Base-by-base conservation (phyloP, 306 rosid species). In the Dalbergia cultrata region DNA sequence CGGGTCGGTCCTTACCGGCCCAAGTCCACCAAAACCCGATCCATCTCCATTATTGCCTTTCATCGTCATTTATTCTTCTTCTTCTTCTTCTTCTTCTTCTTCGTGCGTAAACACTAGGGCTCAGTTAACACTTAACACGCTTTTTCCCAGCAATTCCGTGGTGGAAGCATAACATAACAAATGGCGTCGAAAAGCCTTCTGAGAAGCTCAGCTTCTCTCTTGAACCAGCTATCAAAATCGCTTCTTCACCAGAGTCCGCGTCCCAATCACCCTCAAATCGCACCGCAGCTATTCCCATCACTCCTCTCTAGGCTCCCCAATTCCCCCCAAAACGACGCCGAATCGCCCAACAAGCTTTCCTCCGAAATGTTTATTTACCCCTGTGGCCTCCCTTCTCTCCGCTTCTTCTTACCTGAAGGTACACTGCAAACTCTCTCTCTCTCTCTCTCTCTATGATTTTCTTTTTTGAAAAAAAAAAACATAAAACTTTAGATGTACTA, bases 361-460 rank as follows among this genome's bases (percentile, higher is more conserved):
- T 73, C 64, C 14, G 84, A 81, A 61, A 89, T 88, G 0, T 71
- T 88, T 53, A 13, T 84, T 26, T 88, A 93, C 80, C 99, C 96
- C 1, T 88, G 87, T 61, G 98, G 99, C 33, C 85, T 91, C 50
- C 97, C 98, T 34, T 90, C 87, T 82, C 92, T 95, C 72, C 82
- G 81, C 4, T 88, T 93, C 87, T 93, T 91, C 91, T 87, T 91
- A 64, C 99, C 99, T 7, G 86, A 91, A 13, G 97, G 98, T 95
- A 88, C 81, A 74, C 41, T 18, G 22, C 77, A 13, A 9, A 22
- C 75, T 59, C 72, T 62, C 41, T 37, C 31, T 26, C 31, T 26
- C 31, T 26, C 31, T 26, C 31, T 26, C 31, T 26, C 31, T 26
- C 31, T 26, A 26, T 26, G 2, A 26, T 26, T 1, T 26, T 26